phyloP scores from a whole-genome alignment of 2,329 filamentous ascomycete species.

The Pseudogymnoascus sp. region DNA sequence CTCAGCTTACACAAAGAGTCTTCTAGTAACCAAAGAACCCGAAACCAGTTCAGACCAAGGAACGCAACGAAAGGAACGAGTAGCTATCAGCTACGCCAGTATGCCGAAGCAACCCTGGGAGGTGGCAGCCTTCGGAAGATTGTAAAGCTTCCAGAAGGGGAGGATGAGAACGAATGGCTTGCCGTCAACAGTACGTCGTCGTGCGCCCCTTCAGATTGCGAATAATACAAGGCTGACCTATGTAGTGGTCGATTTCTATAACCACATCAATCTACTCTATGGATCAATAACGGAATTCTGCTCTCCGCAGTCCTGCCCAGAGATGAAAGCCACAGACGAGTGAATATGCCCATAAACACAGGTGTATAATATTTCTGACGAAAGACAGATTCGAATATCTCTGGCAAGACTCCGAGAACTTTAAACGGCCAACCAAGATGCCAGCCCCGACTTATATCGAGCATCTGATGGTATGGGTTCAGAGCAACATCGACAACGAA shows the following conservation, averaged over 20 bases:
- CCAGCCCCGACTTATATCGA: constrained; percentile 95
- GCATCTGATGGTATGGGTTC: constrained; percentile 95
- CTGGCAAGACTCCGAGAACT: constrained; percentile 94
- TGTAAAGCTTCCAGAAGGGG: constrained; percentile 92
- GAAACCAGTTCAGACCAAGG: constrained; percentile 86
- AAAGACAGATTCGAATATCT: constrained; percentile 81
- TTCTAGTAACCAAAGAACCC: constrained; percentile 72
- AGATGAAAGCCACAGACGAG: constrained; percentile 99
- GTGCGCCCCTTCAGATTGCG: background rate
- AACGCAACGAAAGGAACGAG: constrained; percentile 77
- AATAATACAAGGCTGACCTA: constrained; percentile 23
- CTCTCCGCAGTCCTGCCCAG: constrained; percentile 90
- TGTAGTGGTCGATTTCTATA: constrained; percentile 98
- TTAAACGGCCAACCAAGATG: constrained; percentile 96
- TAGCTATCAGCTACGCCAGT: constrained; percentile 91
- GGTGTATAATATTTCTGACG: background rate
- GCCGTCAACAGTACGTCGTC: constrained; percentile 77
- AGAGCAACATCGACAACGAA: constrained; percentile 92
- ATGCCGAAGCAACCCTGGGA: constrained; percentile 93
- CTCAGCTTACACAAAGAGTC: constrained; percentile 29
- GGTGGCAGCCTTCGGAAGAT: constrained; percentile 93
- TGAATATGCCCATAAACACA: constrained; percentile 37
- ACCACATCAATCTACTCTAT: constrained; percentile 98
- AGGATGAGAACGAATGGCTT: constrained; percentile 96
- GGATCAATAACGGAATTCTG: constrained; percentile 99